Percentiles rank a stretch among this genome's conserved stretches.
Conservation (phyloP, 305 asterid genomes). For the Fraxinus greggii region DNA sequence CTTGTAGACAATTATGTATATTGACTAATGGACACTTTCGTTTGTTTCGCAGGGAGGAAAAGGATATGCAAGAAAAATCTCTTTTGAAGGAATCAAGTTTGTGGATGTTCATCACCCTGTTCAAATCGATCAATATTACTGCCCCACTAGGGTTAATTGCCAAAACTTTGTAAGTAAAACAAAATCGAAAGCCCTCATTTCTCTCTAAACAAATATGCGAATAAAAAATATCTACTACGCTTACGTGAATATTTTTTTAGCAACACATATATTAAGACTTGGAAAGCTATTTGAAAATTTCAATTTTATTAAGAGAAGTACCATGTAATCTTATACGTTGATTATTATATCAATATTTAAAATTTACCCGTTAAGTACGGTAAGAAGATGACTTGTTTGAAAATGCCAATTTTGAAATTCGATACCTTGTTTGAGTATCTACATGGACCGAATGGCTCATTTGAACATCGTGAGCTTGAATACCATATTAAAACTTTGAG, state of each 20-base stretch:
- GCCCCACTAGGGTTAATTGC: constrained; percentile 53
- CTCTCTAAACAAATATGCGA: background rate
- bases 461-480: background rate
- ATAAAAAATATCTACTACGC: background rate
- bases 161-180: constrained; percentile 25
- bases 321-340: background rate
- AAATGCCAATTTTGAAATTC: background rate
- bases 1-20: background rate
- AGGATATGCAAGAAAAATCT: constrained; percentile 54
- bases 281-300: background rate
- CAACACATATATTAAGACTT: background rate
- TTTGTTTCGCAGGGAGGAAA: constrained; percentile 45
- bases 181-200: background rate
- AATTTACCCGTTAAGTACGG: background rate
- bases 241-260: background rate
- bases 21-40: background rate
- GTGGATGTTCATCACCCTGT: constrained; percentile 52
- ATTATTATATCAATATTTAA: background rate
- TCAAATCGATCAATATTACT: constrained; percentile 56
- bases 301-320: background rate
- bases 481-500: background rate
- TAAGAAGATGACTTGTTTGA: background rate
- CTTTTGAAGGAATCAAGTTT: constrained; percentile 46
- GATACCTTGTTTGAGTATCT: background rate
- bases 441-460: background rate